Percentiles rank a stretch among this genome's conserved stretches.
These are phyloP conservation scores for Zygotorulaspora danielsina DNA, from an alignment of 805 yeast species.

Conservation along the genomic window DNA sequence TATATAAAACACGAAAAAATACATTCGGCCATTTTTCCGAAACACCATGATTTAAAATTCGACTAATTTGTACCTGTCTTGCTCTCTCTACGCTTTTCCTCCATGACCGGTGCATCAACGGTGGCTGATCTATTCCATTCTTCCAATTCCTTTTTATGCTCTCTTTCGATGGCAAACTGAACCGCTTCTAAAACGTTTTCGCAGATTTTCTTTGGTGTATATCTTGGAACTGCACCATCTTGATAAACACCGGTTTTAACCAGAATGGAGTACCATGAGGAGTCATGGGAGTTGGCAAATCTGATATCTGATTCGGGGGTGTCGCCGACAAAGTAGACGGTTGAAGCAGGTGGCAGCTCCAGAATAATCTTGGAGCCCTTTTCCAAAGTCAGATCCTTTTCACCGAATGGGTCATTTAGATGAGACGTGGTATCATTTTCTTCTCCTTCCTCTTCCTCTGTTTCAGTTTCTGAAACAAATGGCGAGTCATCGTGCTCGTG, in stretches of 20 bases:
- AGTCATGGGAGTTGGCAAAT: conserved; percentile 82
- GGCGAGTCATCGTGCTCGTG: conserved; percentile 13
- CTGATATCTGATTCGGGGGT: conserved; percentile 86
- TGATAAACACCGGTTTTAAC: conserved; percentile 86
- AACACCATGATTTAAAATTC: too few species aligned
- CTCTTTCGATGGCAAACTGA: conserved; percentile 76
- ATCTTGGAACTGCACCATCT: conserved; percentile 73
- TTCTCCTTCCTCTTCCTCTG: conserved; percentile 27
- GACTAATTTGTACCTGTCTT: too few species aligned
- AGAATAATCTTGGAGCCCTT: conserved; percentile 42
- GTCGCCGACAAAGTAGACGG: conserved; percentile 86
- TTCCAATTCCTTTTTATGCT: conserved; percentile 62
- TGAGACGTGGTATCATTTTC: conserved; percentile 28
- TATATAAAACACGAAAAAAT: neutral
- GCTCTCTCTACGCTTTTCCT: too few species aligned
- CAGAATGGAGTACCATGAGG: conserved; percentile 77
- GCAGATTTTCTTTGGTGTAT: conserved; percentile 70
- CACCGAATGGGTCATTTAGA: conserved; percentile 34
- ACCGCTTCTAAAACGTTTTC: conserved; percentile 79
- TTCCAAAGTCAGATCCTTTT: conserved; percentile 38
- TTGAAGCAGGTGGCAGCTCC: conserved; percentile 76
- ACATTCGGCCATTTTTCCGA: conserved; percentile 1
- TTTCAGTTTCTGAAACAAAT: conserved; percentile 22
- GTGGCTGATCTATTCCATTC: conserved; percentile 64
- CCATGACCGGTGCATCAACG: conserved; percentile 47